Percentiles rank a stretch among this genome's conserved stretches.
Evolutionary conservation across 441 rosid species (phyloP).

Genomic region (Kokia cookei): DNA sequence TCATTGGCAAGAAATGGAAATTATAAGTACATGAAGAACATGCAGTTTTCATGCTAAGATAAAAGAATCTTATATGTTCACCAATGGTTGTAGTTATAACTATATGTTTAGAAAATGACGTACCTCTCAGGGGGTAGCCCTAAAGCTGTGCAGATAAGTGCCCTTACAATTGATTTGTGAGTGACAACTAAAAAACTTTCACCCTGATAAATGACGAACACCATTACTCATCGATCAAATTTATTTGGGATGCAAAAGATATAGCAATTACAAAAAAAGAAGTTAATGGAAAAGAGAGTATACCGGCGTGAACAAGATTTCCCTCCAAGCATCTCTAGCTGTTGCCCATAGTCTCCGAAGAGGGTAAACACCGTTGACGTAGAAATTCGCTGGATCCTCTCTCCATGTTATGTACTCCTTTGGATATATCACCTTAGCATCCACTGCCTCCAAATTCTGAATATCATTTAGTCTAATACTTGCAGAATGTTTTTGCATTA

Average conservation of each 20-base stretch:
- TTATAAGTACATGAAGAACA: not conserved
- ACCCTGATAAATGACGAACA: conserved; percentile 33
- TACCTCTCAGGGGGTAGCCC: conserved; percentile 58
- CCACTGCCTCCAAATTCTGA: conserved; percentile 73
- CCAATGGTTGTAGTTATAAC: not conserved
- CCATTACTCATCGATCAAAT: conserved; percentile 8
- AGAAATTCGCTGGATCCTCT: conserved; percentile 54
- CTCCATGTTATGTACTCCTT: conserved; percentile 53
- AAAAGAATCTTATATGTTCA: too few relatives aligned
- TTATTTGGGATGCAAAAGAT: not conserved
- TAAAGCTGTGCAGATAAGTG: conserved; percentile 57
- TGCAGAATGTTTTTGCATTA: not conserved
- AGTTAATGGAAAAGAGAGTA: conserved; percentile 3
- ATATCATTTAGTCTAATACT: conserved; percentile 27
- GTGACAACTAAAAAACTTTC: conserved; percentile 45
- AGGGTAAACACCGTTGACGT: conserved; percentile 56
- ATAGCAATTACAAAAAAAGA: not conserved
- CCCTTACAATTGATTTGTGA: conserved; percentile 61
- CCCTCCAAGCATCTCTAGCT: conserved; percentile 63
- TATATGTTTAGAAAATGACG: not conserved
- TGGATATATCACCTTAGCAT: conserved; percentile 48
- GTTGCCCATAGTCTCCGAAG: conserved; percentile 47
- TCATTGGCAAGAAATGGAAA: not conserved
- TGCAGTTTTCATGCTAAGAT: not conserved
- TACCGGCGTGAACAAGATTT: conserved; percentile 49